Evolutionary conservation across 106 monocot species (phyloP), one percentile per base, ranked within the genome.

Genomic region (Ottelia alismoides): DNA sequence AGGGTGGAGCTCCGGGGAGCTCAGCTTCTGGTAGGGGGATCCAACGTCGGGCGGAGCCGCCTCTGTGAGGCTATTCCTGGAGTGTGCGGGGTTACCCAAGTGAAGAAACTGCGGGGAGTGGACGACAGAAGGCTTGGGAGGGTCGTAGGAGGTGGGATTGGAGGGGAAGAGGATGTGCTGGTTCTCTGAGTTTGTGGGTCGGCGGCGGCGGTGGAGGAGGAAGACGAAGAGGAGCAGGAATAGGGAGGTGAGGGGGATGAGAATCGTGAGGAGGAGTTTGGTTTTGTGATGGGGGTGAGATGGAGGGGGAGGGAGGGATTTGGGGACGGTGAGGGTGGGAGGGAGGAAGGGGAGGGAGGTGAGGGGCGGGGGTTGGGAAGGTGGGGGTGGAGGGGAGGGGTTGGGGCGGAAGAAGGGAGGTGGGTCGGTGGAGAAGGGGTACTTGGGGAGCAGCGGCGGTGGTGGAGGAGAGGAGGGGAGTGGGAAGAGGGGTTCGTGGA

Each of bases 1-100:
- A 0, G 86, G 86, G 0, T 57, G 92, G 66, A 92, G 83, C 69
- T 87, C 92, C 32, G 92, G 92, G 16, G 87, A 87, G 16, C 64
- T 63, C 23, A 64, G 45, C 57, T 63, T 69, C 56, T n/a, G 25
- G 56, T 66, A 54, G 30, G 30, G 52, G 17, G 44, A 30, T 1
- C 19, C 22, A 25, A 49, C 51, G 22, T 22, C 45, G 29, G 51
- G 0, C 27, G 31, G 22, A 11, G 22, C 19, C 18, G 24, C 20
- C 26, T 9, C 20, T n/a, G n/a, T 2, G 57, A 60, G 2, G 47
- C 63, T 19, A 24, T 61, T 1, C 21, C 53, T 29, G n/a, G 27
- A 4, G 22, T 19, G 30, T 14, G 49, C 29, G n/a, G 11, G 87
- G n/a, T n/a, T 80, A 16, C 86, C 82, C n/a, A 80, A 26, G 76